Base-by-base conservation (phyloP, 768 basidiomycete species). In the Suillus subalutaceus region DNA sequence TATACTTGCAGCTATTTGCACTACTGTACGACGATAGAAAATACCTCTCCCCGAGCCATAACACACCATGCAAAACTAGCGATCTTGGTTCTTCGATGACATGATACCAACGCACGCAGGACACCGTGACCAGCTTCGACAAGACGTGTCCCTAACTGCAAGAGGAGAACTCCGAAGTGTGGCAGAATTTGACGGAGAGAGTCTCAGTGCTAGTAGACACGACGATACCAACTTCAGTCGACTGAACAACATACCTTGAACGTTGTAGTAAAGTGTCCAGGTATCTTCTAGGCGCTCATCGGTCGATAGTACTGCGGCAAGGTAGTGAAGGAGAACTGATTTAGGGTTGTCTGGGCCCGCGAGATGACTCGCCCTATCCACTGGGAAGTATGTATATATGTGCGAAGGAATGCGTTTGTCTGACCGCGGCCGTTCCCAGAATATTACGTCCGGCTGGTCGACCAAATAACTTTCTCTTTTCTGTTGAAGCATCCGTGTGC, bases 251-350 rank as follows among this genome's bases (percentile, higher is more conserved):
- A 57, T 58, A 80, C 86, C 84, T 83, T 88, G 85, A 20, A 77
- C 71, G 55, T 86, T 86, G 69, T 85, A 82, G 63, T 84, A 83
- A 37, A 84, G 69, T 1, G 77, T 78, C 86, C 86, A 87, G 7
- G 26, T 82, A 78, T 74, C 85, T 80, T 57, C 65, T 6, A 48
- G 62, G 63, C 46, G 18, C 65, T 52, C 59, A 13, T 55, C 8
- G 16, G 16, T 63, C 2, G n/a, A 75, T 32, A 55, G 18, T 10
- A 10, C 16, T 20, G 30, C 53, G 9, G 4, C 35, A 53, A 53
- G 26, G 30, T 30, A 9, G 53, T 10, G 32, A 55, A 55, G 53
- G 18, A 55, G 32, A 35, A 32, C 53, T 20, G 18, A 18, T 65
- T 6, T 60, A 3, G n/a, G 58, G 50, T 38, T 66, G 63, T 16